phyloP scores from a whole-genome alignment of 441 rosid genomes.

The Arabidopsis hybrid region DNA sequence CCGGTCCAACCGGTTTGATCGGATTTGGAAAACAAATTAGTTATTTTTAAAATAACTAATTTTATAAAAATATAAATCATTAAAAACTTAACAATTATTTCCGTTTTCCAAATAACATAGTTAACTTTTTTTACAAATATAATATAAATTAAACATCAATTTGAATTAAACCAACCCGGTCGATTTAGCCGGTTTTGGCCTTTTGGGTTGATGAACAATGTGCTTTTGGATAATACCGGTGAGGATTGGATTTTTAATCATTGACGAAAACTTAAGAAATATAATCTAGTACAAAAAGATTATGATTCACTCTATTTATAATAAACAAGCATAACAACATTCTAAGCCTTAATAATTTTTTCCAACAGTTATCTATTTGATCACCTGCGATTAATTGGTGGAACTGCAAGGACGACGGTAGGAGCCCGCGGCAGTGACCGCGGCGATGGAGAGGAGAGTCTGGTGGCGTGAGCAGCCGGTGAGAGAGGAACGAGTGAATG shows the following conservation, averaged over 20 bases:
- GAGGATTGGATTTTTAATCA: background rate
- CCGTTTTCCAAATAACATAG: background rate
- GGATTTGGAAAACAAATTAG: background rate
- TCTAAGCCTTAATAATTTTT: background rate
- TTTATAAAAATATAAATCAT: background rate
- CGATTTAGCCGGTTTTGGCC: background rate
- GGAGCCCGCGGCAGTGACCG: conserved; percentile 30
- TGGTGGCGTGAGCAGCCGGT: conserved; percentile 37
- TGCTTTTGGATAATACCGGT: background rate
- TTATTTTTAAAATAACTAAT: background rate
- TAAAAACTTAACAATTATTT: background rate
- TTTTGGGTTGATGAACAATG: background rate
- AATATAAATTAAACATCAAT: no score
- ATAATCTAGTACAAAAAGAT: background rate
- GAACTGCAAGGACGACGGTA: conserved; percentile 36
- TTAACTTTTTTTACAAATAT: no score
- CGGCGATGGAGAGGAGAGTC: conserved; percentile 33
- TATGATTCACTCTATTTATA: background rate
- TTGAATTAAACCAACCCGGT: background rate
- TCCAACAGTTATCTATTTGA: background rate
- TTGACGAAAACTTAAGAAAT: background rate
- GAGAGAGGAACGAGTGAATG: conserved; percentile 52
- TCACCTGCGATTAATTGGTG: conserved; percentile 41
- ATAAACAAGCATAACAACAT: conserved; percentile 5
- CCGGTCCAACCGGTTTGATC: background rate